Percentiles rank a stretch among this genome's conserved stretches.
phyloP scores from a whole-genome alignment of 805 yeast species.

The Priceomyces melissophilus region DNA sequence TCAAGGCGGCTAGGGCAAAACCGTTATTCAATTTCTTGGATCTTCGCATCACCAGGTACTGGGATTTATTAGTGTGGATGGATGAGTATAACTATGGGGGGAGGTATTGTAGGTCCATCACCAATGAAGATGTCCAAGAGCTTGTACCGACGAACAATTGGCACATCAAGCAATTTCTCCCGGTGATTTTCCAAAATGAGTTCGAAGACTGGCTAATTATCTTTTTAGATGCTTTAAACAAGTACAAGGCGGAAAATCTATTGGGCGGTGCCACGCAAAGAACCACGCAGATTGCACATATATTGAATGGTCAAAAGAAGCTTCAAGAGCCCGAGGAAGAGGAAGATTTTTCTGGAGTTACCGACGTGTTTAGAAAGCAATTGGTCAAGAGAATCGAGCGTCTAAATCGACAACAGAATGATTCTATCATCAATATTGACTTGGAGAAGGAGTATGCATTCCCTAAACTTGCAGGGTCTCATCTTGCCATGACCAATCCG shows the following conservation, averaged over 20 bases:
- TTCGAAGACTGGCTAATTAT: constrained; percentile 84
- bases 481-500: constrained; percentile 59
- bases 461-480: constrained; percentile 76
- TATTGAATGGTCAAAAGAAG: constrained; percentile 42
- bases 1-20: constrained; percentile 72
- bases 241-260: constrained; percentile 44
- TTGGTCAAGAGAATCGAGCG: constrained; percentile 63
- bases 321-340: constrained; percentile 30
- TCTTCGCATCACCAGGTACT: constrained; percentile 65
- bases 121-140: constrained; percentile 41
- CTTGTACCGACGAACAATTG: constrained; percentile 59
- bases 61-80: constrained; percentile 97
- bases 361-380: constrained; percentile 55
- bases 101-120: constrained; percentile 45
- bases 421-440: constrained; percentile 64
- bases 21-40: constrained; percentile 84
- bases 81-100: constrained; percentile 89
- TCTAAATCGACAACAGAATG: constrained; percentile 66
- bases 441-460: constrained; percentile 63
- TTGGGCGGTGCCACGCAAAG: constrained; percentile 44
- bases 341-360: constrained; percentile 42
- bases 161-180: constrained; percentile 76
- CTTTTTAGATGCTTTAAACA: constrained; percentile 66
- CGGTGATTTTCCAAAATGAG: constrained; percentile 71
- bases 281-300: constrained; percentile 63